Evolutionary conservation across 306 rosid species (phyloP).

Genomic region (Vigna nakashimae): DNA sequence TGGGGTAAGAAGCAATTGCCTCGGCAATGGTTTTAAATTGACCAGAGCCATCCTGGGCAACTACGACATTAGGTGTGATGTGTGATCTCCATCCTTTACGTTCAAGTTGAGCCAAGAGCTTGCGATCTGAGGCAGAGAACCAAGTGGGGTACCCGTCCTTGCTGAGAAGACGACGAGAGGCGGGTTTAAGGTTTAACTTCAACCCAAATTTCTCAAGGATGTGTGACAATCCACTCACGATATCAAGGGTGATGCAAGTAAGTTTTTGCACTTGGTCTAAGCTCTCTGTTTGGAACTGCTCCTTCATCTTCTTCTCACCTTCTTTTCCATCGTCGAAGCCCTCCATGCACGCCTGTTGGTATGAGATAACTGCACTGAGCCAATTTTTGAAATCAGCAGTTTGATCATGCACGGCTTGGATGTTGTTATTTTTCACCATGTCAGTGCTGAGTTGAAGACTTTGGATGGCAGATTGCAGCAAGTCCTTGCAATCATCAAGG

Average conservation of each 20-base stretch:
- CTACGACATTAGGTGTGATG: slow-evolving; percentile 51
- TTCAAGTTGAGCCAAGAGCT: slow-evolving; percentile 46
- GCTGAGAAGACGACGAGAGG: slow-evolving; percentile 58
- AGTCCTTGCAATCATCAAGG: slow-evolving; percentile 66
- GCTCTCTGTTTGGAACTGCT: not conserved
- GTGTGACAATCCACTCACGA: slow-evolving; percentile 43
- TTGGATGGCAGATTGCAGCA: slow-evolving; percentile 54
- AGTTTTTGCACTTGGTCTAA: slow-evolving; percentile 39
- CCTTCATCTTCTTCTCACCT: slow-evolving; percentile 40
- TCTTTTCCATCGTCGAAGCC: slow-evolving; percentile 45
- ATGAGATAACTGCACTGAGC: slow-evolving; percentile 67
- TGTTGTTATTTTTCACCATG: slow-evolving; percentile 40
- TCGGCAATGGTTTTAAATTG: slow-evolving; percentile 55
- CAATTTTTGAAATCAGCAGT: slow-evolving; percentile 61
- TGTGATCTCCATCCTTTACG: not conserved
- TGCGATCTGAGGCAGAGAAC: slow-evolving; percentile 61
- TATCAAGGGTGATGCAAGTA: slow-evolving; percentile 65
- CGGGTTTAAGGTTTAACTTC: slow-evolving; percentile 49
- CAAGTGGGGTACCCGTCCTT: slow-evolving; percentile 59
- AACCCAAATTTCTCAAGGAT: slow-evolving; percentile 47
- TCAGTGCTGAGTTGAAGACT: slow-evolving; percentile 46
- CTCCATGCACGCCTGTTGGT: slow-evolving; percentile 60
- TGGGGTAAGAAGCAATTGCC: slow-evolving; percentile 62
- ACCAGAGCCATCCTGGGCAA: slow-evolving; percentile 83
- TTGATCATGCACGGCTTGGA: slow-evolving; percentile 40